Conservation (phyloP, 73 alveolate species). For the Effrenium voratum region DNA sequence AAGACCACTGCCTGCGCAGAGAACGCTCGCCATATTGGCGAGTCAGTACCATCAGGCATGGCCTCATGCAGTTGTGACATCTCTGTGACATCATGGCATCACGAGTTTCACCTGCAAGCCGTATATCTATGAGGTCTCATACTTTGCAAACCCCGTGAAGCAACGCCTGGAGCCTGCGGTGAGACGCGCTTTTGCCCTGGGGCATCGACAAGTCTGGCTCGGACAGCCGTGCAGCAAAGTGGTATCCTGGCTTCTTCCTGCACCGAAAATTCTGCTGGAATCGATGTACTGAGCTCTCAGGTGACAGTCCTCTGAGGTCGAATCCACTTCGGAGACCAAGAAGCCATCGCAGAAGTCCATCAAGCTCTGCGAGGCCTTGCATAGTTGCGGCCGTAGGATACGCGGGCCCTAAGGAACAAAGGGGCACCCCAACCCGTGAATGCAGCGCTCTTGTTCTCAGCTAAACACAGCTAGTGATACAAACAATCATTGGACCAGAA, state of each 20-base stretch:
- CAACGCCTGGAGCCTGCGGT: background rate
- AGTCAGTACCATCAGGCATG: slow-evolving; percentile 86
- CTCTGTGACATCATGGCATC: too few relatives aligned
- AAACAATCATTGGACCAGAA: too few relatives aligned
- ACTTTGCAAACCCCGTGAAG: background rate
- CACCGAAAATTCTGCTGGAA: background rate
- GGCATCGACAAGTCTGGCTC: slow-evolving; percentile 32
- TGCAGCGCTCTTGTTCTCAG: too few relatives aligned
- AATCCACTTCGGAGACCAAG: slow-evolving; percentile 74
- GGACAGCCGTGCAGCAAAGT: slow-evolving; percentile 65
- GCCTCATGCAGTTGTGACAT: slow-evolving; percentile 24
- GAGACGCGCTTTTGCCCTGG: background rate
- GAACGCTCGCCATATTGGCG: slow-evolving; percentile 82
- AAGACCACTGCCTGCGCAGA: slow-evolving; percentile 37
- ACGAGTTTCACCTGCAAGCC: too few relatives aligned
- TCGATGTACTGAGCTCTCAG: background rate
- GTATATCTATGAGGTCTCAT: background rate
- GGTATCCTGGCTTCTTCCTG: slow-evolving; percentile 86
- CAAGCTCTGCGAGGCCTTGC: slow-evolving; percentile 44
- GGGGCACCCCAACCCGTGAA: background rate
- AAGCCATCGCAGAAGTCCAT: slow-evolving; percentile 74
- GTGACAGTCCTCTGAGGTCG: slow-evolving; percentile 30
- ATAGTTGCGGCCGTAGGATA: background rate
- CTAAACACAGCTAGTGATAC: too few relatives aligned
- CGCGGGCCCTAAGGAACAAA: background rate